phyloP scores from a whole-genome alignment of 768 basidiomycete genomes.

The Boletales sp. region DNA sequence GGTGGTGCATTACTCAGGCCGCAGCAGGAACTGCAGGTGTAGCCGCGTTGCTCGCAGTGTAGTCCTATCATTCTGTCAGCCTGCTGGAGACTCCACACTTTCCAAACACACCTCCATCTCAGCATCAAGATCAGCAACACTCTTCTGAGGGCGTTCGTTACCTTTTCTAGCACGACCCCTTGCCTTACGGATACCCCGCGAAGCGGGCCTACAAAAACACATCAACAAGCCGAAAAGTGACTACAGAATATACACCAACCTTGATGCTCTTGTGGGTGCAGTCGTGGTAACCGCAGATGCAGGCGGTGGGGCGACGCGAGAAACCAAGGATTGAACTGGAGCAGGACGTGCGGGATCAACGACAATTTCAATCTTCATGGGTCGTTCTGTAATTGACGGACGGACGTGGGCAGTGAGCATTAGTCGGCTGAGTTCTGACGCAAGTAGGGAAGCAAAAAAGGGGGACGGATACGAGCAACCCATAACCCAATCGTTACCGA shows the following conservation, averaged over 20 bases:
- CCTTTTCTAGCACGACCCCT: no score
- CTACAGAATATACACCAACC: constrained; percentile 28
- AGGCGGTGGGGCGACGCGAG: constrained; percentile 78
- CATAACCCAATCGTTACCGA: constrained; percentile 26
- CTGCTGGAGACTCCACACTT: no score
- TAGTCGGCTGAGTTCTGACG: constrained; percentile 34
- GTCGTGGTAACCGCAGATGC: constrained; percentile 26
- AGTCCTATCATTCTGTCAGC: constrained; percentile 46
- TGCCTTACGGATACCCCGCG: no score
- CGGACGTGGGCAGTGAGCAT: constrained; percentile 33
- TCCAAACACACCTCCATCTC: no score
- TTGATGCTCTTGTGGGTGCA: constrained; percentile 27
- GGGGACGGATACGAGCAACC: constrained; percentile 38
- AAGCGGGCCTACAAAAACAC: neutral
- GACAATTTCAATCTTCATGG: constrained; percentile 98
- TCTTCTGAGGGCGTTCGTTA: no score
- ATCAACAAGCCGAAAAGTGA: constrained; percentile 1
- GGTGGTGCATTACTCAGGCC: constrained; percentile 11
- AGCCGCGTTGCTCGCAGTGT: constrained; percentile 50
- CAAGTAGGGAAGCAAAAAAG: constrained; percentile 39
- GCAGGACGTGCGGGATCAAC: constrained; percentile 79
- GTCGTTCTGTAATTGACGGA: constrained; percentile 67
- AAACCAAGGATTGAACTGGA: constrained; percentile 59
- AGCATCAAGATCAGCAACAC: no score
- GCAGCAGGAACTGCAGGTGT: constrained; percentile 18